These are phyloP conservation scores for Sporothrix mexicana DNA, from an alignment of 2,329 filamentous ascomycete genomes.

Conservation along the genomic window DNA sequence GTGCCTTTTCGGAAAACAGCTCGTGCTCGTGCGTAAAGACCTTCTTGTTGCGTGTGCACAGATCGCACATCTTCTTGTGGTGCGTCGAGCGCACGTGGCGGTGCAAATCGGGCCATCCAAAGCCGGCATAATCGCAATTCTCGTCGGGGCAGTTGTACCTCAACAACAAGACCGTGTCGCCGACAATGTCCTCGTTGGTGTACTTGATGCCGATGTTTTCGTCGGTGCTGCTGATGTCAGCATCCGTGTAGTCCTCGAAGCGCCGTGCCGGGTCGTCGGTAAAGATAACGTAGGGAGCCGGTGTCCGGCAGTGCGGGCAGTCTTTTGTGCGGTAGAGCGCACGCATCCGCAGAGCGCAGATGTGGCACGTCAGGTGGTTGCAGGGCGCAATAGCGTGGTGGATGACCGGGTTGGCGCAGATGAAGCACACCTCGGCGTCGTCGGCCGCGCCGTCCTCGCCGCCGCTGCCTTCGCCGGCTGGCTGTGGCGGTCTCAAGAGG, in stretches of 20 bases:
- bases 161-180: conserved; percentile 85
- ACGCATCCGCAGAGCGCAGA: conserved; percentile 87
- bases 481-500: conserved; percentile 23
- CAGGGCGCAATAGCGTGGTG: conserved; percentile 91
- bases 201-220: conserved; percentile 91
- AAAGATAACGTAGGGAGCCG: conserved; percentile 85
- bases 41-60: conserved; percentile 93
- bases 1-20: conserved; percentile 79
- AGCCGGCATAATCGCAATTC: conserved; percentile 79
- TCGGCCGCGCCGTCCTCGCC: conserved; percentile 34
- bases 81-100: conserved; percentile 84
- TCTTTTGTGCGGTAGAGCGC: conserved; percentile 96
- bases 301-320: conserved; percentile 89
- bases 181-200: conserved; percentile 84
- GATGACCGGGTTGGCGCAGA: conserved; percentile 88
- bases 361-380: conserved; percentile 96
- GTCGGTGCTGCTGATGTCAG: conserved; percentile 78
- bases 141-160: conserved; percentile 93
- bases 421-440: conserved; percentile 91
- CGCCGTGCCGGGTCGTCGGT: conserved; percentile 82
- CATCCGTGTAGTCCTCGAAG: conserved; percentile 79
- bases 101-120: conserved; percentile 64
- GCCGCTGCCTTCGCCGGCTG: conserved; percentile 22
- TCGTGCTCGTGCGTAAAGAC: conserved; percentile 98
- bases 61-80: conserved; percentile 86